These are phyloP conservation scores for Syzygium syzygioides DNA, from an alignment of 441 rosid species.

Conservation along the genomic window DNA sequence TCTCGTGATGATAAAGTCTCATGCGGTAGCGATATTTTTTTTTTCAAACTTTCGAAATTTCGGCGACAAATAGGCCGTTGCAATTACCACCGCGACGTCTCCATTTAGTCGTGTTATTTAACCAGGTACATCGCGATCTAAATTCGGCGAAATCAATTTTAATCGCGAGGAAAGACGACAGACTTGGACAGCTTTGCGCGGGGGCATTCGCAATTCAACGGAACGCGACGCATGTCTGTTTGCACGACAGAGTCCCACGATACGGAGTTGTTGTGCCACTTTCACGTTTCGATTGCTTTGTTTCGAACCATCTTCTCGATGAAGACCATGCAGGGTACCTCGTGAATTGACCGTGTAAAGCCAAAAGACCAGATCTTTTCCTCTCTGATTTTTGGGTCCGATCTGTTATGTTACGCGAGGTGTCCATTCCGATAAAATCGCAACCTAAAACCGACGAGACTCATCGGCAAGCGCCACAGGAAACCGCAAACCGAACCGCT, in stretches of 20 bases:
- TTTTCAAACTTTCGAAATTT: not conserved
- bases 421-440: not conserved
- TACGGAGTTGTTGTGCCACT: not conserved
- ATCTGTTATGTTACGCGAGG: too few species aligned
- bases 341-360: not conserved
- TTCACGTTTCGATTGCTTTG: not conserved
- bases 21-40: accelerated
- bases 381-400: not conserved
- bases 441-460: not conserved
- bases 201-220: not conserved
- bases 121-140: not conserved
- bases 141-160: not conserved
- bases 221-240: accelerated
- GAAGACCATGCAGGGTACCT: accelerated
- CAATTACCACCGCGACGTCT: not conserved
- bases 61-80: not conserved
- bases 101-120: not conserved
- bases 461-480: not conserved
- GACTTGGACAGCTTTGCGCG: not conserved
- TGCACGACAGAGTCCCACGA: not conserved
- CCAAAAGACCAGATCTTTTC: not conserved
- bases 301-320: not conserved
- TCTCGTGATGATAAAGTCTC: not conserved
- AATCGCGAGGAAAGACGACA: accelerated
- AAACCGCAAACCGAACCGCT: not conserved